Evolutionary conservation across 179 eudicot species (phyloP), one percentile per base, ranked within the genome.

Genomic region (Silene noctiflora): DNA sequence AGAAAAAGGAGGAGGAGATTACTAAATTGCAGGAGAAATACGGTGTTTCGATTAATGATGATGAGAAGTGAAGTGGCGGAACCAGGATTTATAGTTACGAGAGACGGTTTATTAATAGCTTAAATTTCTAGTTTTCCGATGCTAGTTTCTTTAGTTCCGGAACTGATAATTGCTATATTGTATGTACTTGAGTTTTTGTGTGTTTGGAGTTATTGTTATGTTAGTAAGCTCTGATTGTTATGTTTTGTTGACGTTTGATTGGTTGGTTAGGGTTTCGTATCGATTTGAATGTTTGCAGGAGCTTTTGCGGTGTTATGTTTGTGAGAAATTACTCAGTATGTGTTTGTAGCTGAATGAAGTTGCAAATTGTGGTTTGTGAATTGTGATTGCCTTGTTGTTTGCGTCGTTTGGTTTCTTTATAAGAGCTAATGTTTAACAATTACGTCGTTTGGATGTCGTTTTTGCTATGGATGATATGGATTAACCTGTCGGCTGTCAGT

Each of bases 1-100:
- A 83, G 88, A 88, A 88, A 83, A 82, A 88, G 76, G 93, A 89
- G 25, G 93, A 89, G 17, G 86, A 88, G 81, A 79, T 88, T 9
- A 79, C 78, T 9, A 89, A 88, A 73, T 67, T 89, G 81, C 88
- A 88, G 88, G 93, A 89, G 87, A 89, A 89, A 81, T 89, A 88
- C 35, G 93, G 91, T 4, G 86, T 89, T 59, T 84, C 87, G 2
- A 75, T 80, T 2, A 85, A 24, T 13, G 67, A 48, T 46, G 74
- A 87, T 82, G 89, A 85, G 81, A 74, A 83, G 81, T 80, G 73
- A 79, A n/a, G 8, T 44, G 13, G 14, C 51, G 13, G 51, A 44
- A 2, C 2, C 51, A 10, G 51, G 51, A 44, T 44, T 44, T 44
- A 44, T 7, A 44, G 51, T 44, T 44, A 44, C 51, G 51, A 10